These are phyloP conservation scores for Fusarium cicatricum DNA, from an alignment of 2,329 filamentous ascomycete genomes.

Conservation along the genomic window DNA sequence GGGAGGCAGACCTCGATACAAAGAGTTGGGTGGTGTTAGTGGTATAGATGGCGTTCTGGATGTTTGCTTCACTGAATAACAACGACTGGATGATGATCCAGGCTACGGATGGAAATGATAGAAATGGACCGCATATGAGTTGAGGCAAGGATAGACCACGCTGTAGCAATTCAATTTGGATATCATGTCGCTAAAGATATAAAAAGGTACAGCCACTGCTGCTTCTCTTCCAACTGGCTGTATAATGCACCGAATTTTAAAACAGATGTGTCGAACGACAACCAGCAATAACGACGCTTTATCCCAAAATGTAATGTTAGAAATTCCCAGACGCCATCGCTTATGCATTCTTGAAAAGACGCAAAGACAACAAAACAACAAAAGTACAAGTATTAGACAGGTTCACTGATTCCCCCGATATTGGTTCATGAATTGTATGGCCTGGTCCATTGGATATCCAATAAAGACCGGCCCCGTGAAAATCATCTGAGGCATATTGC, in stretches of 20 bases:
- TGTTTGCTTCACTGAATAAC: constrained; percentile 14
- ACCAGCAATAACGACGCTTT: constrained; percentile 26
- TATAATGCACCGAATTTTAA: neutral
- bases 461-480: constrained; percentile 96
- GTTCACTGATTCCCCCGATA: constrained; percentile 49
- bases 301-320: constrained; percentile 5
- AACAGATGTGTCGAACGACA: constrained; percentile 1
- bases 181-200: constrained; percentile 31
- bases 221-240: constrained; percentile 15
- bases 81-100: neutral
- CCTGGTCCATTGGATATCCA: constrained; percentile 85
- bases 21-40: constrained; percentile 4
- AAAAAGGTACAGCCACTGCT: constrained; percentile 16
- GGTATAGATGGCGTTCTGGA: constrained; percentile 38
- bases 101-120: neutral
- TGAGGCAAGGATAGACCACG: constrained; percentile 3
- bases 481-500: constrained; percentile 71
- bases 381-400: constrained; percentile 12
- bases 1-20: neutral
- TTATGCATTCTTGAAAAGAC: constrained; percentile 31
- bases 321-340: constrained; percentile 44
- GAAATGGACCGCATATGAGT: constrained; percentile 8
- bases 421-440: constrained; percentile 76
- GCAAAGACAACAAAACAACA: constrained; percentile 15
- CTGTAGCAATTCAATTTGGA: constrained; percentile 30